Conservation (phyloP, 2,329 filamentous ascomycete genomes). For the Lecanicillium sp. region DNA sequence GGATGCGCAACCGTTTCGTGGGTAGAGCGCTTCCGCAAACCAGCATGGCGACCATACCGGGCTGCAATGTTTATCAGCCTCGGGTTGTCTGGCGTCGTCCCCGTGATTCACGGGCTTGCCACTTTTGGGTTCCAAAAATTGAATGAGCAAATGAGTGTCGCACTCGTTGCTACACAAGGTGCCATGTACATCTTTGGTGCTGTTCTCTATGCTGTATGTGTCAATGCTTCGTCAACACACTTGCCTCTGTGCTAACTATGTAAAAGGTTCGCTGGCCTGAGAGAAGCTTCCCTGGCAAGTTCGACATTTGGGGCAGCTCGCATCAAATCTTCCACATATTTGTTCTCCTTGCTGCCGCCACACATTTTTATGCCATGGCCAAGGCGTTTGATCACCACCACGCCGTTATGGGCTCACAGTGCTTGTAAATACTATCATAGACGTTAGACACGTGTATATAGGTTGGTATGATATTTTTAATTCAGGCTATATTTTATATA, state of each 20-base stretch:
- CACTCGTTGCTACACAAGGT: constrained; percentile 74
- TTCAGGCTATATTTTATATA: constrained; percentile 4
- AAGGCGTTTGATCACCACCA: constrained; percentile 85
- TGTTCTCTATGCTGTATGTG: constrained; percentile 69
- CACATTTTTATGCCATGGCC: constrained; percentile 73
- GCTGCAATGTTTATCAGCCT: constrained; percentile 85
- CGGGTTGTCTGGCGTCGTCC: constrained; percentile 75
- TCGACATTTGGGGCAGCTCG: constrained; percentile 87
- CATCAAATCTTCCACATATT: constrained; percentile 95
- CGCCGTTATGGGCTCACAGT: constrained; percentile 44
- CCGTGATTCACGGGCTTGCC: constrained; percentile 66
- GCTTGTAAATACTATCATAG: constrained; percentile 20
- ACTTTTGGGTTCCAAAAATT: constrained; percentile 61
- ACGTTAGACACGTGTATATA: constrained; percentile 3
- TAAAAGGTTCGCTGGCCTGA: constrained; percentile 70
- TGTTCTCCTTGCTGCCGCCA: constrained; percentile 72
- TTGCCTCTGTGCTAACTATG: constrained; percentile 10
- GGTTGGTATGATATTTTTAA: constrained; percentile 3
- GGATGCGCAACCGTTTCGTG: constrained; percentile 71
- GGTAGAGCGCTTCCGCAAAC: constrained; percentile 75
- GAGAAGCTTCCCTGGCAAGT: constrained; percentile 64
- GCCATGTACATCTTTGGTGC: constrained; percentile 80
- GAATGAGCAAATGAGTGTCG: constrained; percentile 66
- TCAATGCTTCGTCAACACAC: constrained; percentile 2
- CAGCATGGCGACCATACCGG: constrained; percentile 74